Evolutionary conservation across 1,139 yeast species (phyloP).

Genomic region (Saccharomyces pastorianus): DNA sequence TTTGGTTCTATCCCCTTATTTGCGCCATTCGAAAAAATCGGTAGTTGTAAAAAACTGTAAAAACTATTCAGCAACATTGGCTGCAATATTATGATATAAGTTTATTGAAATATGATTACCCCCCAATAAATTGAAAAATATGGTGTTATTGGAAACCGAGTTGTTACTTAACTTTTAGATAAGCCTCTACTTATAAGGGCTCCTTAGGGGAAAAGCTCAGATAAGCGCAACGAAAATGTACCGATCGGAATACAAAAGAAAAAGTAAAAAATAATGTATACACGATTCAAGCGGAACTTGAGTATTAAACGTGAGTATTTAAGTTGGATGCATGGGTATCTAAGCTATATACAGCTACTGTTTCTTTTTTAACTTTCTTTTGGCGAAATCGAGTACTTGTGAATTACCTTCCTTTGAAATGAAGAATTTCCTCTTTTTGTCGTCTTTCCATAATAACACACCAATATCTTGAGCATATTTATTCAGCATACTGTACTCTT

Average conservation of each 20-base stretch:
- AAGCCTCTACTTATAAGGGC: no score
- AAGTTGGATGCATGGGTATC: neutral
- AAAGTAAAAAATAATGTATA: neutral
- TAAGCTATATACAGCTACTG: constrained; percentile 6
- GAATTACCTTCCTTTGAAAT: constrained; percentile 78
- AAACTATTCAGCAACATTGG: neutral
- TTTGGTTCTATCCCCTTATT: constrained; percentile 9
- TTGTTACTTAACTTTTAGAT: no score
- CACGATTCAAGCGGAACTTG: no score
- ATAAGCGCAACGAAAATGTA: no score
- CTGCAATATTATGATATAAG: neutral
- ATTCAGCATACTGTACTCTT: constrained; percentile 65
- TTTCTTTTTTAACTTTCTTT: constrained; percentile 38
- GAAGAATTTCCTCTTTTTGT: constrained; percentile 59
- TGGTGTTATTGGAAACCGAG: neutral
- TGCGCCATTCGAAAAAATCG: neutral
- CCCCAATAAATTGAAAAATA: no score
- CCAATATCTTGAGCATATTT: constrained; percentile 87
- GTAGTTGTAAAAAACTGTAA: neutral
- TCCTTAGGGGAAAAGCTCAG: no score
- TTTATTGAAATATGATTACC: no score
- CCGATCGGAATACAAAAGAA: neutral
- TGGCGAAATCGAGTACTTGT: constrained; percentile 82
- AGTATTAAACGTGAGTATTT: neutral
- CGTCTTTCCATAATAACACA: constrained; percentile 77